phyloP scores from a whole-genome alignment of 306 rosid genomes.

The Castanospermum australe region DNA sequence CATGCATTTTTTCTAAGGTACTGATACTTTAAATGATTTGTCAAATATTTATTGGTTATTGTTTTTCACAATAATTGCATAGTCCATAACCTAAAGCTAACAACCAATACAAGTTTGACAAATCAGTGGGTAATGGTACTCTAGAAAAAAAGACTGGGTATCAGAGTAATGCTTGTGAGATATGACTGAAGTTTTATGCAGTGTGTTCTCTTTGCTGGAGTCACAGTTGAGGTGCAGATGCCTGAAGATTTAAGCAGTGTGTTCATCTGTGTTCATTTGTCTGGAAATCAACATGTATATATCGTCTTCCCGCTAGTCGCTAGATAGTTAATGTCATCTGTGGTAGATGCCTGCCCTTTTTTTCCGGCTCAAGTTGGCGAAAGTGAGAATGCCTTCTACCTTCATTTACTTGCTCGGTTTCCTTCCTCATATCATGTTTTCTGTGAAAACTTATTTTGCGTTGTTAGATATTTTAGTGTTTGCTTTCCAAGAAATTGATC shows the following conservation, averaged over 20 bases:
- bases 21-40: no score
- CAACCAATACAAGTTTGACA: no score
- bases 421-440: not conserved
- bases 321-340: not conserved
- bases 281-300: not conserved
- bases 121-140: no score
- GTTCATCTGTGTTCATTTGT: not conserved
- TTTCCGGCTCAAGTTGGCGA: not conserved
- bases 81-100: no score
- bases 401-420: not conserved
- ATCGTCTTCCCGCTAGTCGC: not conserved
- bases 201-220: conserved; percentile 9
- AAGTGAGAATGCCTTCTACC: conserved; percentile 12
- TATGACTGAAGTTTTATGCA: no score
- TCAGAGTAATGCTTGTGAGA: no score
- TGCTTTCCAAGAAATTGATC: conserved; percentile 7
- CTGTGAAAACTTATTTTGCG: conserved; percentile 12
- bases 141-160: no score
- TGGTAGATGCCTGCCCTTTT: not conserved
- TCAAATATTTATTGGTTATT: no score
- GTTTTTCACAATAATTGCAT: no score
- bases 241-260: conserved; percentile 4
- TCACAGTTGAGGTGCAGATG: conserved; percentile 21
- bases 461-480: not conserved
- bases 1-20: no score